Conservation (phyloP, 164 flowering plant genomes). For the Magnolia changhungtana region DNA sequence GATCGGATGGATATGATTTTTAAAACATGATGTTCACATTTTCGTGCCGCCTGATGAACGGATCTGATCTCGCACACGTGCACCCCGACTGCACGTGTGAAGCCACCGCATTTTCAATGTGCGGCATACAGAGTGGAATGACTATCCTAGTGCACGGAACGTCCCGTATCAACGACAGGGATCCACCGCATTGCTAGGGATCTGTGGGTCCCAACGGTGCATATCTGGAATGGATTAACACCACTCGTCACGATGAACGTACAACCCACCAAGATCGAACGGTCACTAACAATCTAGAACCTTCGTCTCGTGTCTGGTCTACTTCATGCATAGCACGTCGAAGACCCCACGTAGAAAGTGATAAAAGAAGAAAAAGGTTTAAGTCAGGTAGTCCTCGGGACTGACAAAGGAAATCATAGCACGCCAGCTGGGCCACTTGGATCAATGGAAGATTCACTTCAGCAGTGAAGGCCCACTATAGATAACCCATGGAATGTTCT, state of each 20-base stretch:
- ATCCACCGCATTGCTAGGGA: not conserved
- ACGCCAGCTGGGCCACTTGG: not conserved
- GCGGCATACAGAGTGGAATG: too few species aligned
- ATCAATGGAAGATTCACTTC: not conserved
- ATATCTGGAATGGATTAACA: not conserved
- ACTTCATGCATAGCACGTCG: constrained; percentile 3
- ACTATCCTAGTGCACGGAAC: too few species aligned
- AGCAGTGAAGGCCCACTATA: not conserved
- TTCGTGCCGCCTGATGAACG: not conserved
- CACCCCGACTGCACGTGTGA: too few species aligned
- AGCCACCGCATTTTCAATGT: too few species aligned
- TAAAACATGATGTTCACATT: not conserved
- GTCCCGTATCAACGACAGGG: not conserved
- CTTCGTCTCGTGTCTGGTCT: not conserved
- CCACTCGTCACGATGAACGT: not conserved
- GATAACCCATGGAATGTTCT: not conserved
- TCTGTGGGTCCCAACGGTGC: not conserved
- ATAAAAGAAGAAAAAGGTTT: not conserved
- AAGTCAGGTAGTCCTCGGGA: not conserved
- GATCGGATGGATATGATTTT: too few species aligned
- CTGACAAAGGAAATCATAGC: not conserved
- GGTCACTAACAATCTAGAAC: not conserved
- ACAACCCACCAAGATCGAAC: not conserved
- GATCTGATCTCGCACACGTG: not conserved
- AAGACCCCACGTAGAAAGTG: not conserved